Base-by-base conservation (phyloP, 2,329 filamentous ascomycete species). In the Camillea tinctor region DNA sequence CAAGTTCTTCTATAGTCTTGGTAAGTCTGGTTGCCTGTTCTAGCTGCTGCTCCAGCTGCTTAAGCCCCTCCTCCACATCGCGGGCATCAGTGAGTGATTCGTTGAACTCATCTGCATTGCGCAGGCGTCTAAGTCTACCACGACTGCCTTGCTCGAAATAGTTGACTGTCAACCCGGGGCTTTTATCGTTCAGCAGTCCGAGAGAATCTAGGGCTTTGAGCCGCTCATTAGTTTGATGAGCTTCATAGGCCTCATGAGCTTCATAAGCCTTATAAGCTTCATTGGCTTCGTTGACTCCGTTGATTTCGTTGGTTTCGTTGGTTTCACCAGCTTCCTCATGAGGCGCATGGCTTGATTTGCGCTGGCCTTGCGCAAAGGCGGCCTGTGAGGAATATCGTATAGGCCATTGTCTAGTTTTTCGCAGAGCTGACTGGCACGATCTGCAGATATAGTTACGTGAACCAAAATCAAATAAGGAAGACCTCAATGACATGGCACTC, bases 131-230 rank as follows among this genome's bases (percentile, higher is more conserved):
- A 13, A 80, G 65, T 7, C 68, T 66, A 26, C 77, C 77, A 30
- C 71, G 64, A 2, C 74, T 72, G 15, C 75, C 75, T 66, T 84
- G 78, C 57, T 85, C 80, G 61, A 82, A 85, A 66, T 77, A 83
- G 8, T 77, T 75, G 11, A 83, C 74, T 2, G 73, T 64, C 6
- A 69, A 51, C 58, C 68, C 64, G 50, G 63, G 59, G 11, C 56
- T 58, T 11, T 30, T 11, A 8, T 69, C 63, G 30, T 63, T 63
- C 6, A 69, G 53, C 9, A 76, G 68, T 7, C 72, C 72, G 1
- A 74, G 61, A 2, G 65, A 40, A 50, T 67, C 59, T 17, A 74
- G 52, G 2, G 68, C 69, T 52, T 70, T 70, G 20, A 65, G 61
- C 7, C 72, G 71, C 52, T 74, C 71, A n/a, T n/a, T n/a, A n/a